phyloP scores from a whole-genome alignment of 495 filamentous ascomycete species.

The Polyplosphaeria fusca region DNA sequence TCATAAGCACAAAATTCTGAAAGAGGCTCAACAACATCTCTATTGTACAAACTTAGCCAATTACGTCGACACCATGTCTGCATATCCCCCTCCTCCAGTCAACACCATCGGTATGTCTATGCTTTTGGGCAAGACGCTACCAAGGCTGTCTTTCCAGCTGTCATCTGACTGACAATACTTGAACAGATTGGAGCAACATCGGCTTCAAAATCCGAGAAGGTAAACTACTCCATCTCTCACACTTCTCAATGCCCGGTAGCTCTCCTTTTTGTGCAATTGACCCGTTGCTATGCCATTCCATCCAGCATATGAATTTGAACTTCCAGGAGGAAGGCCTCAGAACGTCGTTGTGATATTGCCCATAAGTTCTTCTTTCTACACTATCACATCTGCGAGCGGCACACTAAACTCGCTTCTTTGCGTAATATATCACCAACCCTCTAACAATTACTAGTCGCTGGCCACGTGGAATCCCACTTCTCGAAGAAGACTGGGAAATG shows the following conservation, averaged over 20 bases:
- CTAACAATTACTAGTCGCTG: constrained; percentile 56
- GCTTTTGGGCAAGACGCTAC: constrained; percentile 1
- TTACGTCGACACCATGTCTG: constrained; percentile 2
- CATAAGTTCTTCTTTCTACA: too few species aligned
- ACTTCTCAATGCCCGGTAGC: too few species aligned
- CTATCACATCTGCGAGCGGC: too few species aligned
- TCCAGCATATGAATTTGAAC: too few species aligned
- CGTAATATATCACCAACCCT: neutral
- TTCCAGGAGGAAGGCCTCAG: too few species aligned
- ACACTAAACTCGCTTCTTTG: too few species aligned
- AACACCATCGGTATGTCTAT: constrained; percentile 62
- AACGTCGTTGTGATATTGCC: too few species aligned
- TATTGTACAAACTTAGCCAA: neutral
- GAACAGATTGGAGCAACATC: constrained; percentile 78
- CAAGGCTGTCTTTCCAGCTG: too few species aligned
- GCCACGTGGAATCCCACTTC: constrained; percentile 74
- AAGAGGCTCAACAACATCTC: neutral
- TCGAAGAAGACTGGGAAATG: constrained; percentile 67
- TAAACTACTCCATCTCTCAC: too few species aligned
- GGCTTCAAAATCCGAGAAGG: constrained; percentile 90
- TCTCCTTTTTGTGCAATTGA: too few species aligned
- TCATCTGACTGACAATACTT: constrained; percentile 7
- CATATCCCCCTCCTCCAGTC: constrained; percentile 78
- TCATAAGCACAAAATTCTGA: constrained; percentile 5
- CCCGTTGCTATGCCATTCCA: too few species aligned